These are phyloP conservation scores for Mentha longifolia DNA, from an alignment of 257 asterid genomes.

Conservation along the genomic window DNA sequence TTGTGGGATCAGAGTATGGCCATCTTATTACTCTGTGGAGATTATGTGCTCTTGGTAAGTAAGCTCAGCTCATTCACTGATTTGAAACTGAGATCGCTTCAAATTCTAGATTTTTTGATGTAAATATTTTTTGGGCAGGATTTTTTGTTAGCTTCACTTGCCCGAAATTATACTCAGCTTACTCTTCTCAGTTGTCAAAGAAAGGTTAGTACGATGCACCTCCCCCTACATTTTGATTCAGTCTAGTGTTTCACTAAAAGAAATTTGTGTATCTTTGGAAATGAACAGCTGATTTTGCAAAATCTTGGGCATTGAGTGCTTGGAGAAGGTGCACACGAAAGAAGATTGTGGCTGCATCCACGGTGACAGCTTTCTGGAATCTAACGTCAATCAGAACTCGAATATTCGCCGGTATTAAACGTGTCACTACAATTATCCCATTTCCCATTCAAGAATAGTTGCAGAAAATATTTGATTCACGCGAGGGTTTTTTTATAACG, in stretches of 20 bases:
- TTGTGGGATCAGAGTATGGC: conserved; percentile 89
- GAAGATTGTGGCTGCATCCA: conserved; percentile 72
- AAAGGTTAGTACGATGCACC: conserved; percentile 50
- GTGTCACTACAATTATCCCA: neutral
- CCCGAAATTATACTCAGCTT: conserved; percentile 63
- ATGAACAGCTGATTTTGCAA: conserved; percentile 53
- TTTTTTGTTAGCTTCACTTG: conserved; percentile 77
- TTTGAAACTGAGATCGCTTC: neutral
- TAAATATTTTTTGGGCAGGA: conserved; percentile 45
- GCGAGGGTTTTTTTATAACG: neutral
- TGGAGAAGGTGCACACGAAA: conserved; percentile 90
- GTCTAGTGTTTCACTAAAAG: too few relatives aligned
- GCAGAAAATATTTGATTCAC: neutral
- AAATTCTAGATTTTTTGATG: conserved; percentile 5
- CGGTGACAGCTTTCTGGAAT: conserved; percentile 84
- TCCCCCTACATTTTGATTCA: neutral
- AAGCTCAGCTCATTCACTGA: conserved; percentile 12
- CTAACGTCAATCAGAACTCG: conserved; percentile 75
- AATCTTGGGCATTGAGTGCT: conserved; percentile 48
- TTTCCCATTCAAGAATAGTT: neutral
- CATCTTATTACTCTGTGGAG: conserved; percentile 82
- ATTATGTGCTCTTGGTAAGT: conserved; percentile 72
- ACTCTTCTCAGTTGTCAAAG: conserved; percentile 55
- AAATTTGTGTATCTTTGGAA: neutral
- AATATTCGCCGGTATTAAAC: conserved; percentile 67